A percentile compares a stretch with the other conserved stretches of the same genome.
These are phyloP conservation scores for Malassezia sympodialis DNA, from an alignment of 1,284 basidiomycete species.

Conservation along the genomic window DNA sequence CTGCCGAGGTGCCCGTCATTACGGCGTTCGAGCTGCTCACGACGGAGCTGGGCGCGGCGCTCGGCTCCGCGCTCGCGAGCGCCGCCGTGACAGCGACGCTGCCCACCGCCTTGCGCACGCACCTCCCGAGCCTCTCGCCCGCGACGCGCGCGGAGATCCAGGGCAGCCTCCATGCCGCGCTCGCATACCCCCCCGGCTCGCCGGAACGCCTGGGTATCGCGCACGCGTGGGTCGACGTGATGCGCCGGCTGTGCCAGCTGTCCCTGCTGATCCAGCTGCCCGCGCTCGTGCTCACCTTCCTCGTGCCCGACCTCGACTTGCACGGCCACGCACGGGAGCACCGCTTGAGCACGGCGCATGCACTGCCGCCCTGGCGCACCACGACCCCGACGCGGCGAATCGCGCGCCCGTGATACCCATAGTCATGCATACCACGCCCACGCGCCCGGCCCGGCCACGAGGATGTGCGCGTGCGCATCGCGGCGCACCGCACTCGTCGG, in stretches of 20 bases:
- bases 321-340: slow-evolving; percentile 7
- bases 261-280: slow-evolving; percentile 37
- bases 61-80: slow-evolving; percentile 58
- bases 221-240: slow-evolving; percentile 43
- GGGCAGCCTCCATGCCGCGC: slow-evolving; percentile 41
- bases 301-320: slow-evolving; percentile 31
- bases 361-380: background rate
- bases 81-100: slow-evolving; percentile 58
- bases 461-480: background rate
- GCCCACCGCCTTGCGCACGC: slow-evolving; percentile 55
- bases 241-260: slow-evolving; percentile 36
- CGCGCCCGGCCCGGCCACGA: background rate
- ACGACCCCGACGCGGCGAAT: background rate
- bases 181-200: slow-evolving; percentile 40
- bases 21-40: slow-evolving; percentile 70
- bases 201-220: slow-evolving; percentile 40
- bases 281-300: slow-evolving; percentile 29
- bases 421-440: slow-evolving; percentile 3
- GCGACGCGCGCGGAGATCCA: slow-evolving; percentile 36
- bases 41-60: slow-evolving; percentile 65
- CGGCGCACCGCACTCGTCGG: slow-evolving; percentile 3
- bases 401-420: background rate
- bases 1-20: slow-evolving; percentile 66
- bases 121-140: slow-evolving; percentile 50
- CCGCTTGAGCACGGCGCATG: background rate